These are phyloP conservation scores for Eutrema japonicum DNA, from an alignment of 345 rosid genomes.

Conservation along the genomic window DNA sequence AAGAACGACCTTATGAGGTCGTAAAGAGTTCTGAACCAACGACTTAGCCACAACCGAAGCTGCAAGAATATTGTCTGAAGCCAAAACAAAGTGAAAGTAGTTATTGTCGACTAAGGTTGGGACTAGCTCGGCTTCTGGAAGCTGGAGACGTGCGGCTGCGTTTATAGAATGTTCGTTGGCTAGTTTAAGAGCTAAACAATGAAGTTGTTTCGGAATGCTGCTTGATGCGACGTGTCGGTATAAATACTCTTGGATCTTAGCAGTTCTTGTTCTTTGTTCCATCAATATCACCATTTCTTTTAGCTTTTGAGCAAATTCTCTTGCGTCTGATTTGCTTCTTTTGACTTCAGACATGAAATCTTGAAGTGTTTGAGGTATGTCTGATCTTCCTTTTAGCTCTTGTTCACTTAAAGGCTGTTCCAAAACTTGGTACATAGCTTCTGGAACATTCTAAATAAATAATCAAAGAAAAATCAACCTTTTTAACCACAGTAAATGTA, in stretches of 20 bases:
- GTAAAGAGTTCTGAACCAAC: conserved; percentile 65
- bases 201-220: conserved; percentile 94
- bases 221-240: conserved; percentile 94
- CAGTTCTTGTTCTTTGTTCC: conserved; percentile 90
- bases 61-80: conserved; percentile 94
- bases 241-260: conserved; percentile 89
- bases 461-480: conserved; percentile 1
- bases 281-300: conserved; percentile 85
- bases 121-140: conserved; percentile 77
- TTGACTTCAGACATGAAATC: conserved; percentile 77
- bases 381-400: conserved; percentile 70
- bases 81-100: conserved; percentile 81
- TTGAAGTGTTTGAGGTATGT: conserved; percentile 79
- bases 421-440: conserved; percentile 73
- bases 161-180: conserved; percentile 90
- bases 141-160: conserved; percentile 95
- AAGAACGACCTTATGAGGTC: conserved; percentile 68
- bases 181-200: conserved; percentile 78
- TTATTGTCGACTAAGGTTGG: conserved; percentile 84
- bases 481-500: conserved; percentile 6
- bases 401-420: conserved; percentile 64
- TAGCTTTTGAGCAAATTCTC: conserved; percentile 81
- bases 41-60: conserved; percentile 87
- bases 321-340: conserved; percentile 65
- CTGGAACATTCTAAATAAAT: conserved; percentile 65